Conservation (phyloP, 1,284 basidiomycete species). For the Fomitopsis betulina region DNA sequence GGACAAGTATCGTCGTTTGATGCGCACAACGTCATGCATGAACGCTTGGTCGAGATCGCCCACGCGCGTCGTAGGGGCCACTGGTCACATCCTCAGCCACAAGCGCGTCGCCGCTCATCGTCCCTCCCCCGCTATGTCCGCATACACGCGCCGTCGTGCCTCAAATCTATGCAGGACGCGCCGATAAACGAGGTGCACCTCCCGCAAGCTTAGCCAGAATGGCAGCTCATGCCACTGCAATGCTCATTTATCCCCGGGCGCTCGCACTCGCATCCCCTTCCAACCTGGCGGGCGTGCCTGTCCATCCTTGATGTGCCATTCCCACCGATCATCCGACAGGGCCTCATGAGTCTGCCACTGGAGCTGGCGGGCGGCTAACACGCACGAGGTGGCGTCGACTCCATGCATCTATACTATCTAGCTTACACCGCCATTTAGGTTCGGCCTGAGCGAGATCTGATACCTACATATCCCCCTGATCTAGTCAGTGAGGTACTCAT, state of each 20-base stretch:
- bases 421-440: no score
- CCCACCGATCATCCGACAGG: background rate
- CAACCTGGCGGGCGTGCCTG: background rate
- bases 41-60: conserved; percentile 10
- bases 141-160: background rate
- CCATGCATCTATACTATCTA: no score
- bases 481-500: no score
- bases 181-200: background rate
- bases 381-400: no score
- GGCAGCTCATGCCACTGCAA: background rate
- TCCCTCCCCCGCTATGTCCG: background rate
- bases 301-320: background rate
- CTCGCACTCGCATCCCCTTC: background rate
- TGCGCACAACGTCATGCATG: conserved; percentile 14
- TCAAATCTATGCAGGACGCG: background rate
- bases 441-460: no score
- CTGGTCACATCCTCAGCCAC: conserved; percentile 16
- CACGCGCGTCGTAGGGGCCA: background rate
- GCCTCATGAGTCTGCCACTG: no score
- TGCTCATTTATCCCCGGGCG: background rate
- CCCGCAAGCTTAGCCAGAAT: background rate
- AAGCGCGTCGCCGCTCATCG: conserved; percentile 12
- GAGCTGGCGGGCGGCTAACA: no score
- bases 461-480: no score
- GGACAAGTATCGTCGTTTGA: conserved; percentile 6